Base-by-base conservation (phyloP, 2,329 filamentous ascomycete species). In the Neocucurbitaria cava region DNA sequence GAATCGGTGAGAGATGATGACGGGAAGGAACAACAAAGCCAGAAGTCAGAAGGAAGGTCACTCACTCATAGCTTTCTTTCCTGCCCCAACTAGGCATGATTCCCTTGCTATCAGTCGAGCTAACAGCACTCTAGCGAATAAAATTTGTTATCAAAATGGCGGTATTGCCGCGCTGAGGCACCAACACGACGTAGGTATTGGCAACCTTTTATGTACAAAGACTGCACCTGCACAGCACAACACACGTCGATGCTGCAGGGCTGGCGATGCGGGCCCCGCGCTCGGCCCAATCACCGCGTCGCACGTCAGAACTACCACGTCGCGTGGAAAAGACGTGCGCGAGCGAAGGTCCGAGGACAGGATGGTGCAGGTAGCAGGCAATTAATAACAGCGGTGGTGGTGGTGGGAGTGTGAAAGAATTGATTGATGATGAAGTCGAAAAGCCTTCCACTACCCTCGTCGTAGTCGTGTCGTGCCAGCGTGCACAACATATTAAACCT, bases 31-130 rank as follows among this genome's bases (percentile, higher is more conserved):
- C n/a, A n/a, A n/a, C n/a, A n/a, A n/a, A n/a, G n/a, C n/a, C 46
- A 59, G 50, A 49, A 51, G 46, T 52, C 52, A 35, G 43, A 39
- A 18, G 35, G 35, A 38, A 38, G 15, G 15, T 46, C 49, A 63
- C 73, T 75, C 66, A 76, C 74, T 76, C 73, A 65, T 74, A 74
- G 72, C 72, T 76, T 61, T 69, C 66, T 53, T 71, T 73, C 61
- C 71, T 71, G 56, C 71, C 70, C 72, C 73, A 73, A 66, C 71
- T 75, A 62, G 73, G 71, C 74, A 76, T 76, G 62, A 61, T 68
- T 62, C 63, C 4, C 50, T 52, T 64, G 53, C 61, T 65, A 66
- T 66, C 64, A 59, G 49, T n/a, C 41, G 24, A 24, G 11, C 41
- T 21, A 23, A 3, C 7, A 23, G 39, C 17, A 20, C 21, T n/a